Percentiles rank a stretch among this genome's conserved stretches.
phyloP scores from a whole-genome alignment of 805 yeast genomes.

The Saccharomycopsis sp. region DNA sequence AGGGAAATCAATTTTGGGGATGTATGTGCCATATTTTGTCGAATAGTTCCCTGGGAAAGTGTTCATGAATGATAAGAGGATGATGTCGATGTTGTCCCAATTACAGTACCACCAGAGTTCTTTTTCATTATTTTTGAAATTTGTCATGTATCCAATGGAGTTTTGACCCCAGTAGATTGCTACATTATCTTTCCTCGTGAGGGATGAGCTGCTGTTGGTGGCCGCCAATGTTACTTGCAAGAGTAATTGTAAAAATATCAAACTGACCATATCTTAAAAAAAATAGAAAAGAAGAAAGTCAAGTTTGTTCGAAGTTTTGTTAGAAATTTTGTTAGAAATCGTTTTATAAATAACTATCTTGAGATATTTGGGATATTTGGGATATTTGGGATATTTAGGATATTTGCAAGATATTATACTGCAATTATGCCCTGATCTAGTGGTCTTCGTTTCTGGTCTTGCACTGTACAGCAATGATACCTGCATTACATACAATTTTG shows the following conservation, averaged over 20 bases:
- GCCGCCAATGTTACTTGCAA: too few relatives aligned
- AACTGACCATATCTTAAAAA: too few relatives aligned
- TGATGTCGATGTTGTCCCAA: slow-evolving; percentile 61
- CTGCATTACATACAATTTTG: too few relatives aligned
- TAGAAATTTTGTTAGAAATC: too few relatives aligned
- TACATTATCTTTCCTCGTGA: slow-evolving; percentile 35
- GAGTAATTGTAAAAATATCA: too few relatives aligned
- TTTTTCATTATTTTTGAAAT: slow-evolving; percentile 29
- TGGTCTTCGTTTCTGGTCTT: too few relatives aligned
- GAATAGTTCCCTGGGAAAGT: slow-evolving; percentile 43
- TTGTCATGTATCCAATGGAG: slow-evolving; percentile 51
- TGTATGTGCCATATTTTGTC: slow-evolving; percentile 12
- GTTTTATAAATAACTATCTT: too few relatives aligned
- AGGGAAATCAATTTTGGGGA: slow-evolving; percentile 25
- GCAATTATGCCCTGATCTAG: too few relatives aligned
- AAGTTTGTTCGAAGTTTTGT: too few relatives aligned
- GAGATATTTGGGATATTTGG: neutral
- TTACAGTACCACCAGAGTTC: slow-evolving; percentile 54
- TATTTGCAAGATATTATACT: too few relatives aligned
- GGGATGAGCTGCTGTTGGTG: neutral
- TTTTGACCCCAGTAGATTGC: slow-evolving; percentile 90
- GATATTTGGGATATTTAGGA: neutral
- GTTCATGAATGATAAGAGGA: slow-evolving; percentile 63
- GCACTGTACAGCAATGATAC: too few relatives aligned
- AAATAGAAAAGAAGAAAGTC: too few relatives aligned